Evolutionary conservation across 768 basidiomycete genomes (phyloP).

Genomic region (Amylocystis lapponica): DNA sequence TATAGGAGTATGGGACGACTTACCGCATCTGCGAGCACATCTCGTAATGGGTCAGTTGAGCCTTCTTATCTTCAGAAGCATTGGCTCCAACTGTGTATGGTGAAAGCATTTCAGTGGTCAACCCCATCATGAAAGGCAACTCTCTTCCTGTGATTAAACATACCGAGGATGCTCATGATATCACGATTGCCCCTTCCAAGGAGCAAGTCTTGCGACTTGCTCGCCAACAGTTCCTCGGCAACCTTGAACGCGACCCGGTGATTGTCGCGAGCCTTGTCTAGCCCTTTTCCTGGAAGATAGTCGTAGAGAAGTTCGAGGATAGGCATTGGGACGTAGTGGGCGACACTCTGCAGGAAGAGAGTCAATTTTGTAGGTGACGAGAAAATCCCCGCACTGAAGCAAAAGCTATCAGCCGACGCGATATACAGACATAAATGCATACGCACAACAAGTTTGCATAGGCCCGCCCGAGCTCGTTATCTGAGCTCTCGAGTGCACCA

Average conservation of each 20-base stretch:
- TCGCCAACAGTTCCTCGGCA: constrained; percentile 40
- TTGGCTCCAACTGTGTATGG: constrained; percentile 53
- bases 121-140: constrained; percentile 4
- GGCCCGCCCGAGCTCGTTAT: constrained; percentile 49
- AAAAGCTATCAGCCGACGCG: too few relatives aligned
- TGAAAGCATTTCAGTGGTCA: constrained; percentile 3
- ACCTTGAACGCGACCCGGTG: constrained; percentile 25
- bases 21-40: constrained; percentile 25
- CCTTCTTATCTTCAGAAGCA: constrained; percentile 38
- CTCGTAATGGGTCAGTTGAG: constrained; percentile 29
- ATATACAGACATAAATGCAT: too few relatives aligned
- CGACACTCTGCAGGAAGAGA: constrained; percentile 43
- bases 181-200: constrained; percentile 47
- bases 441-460: constrained; percentile 41
- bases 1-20: neutral
- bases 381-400: constrained; percentile 44
- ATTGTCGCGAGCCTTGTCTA: constrained; percentile 31
- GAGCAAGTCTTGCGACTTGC: constrained; percentile 42
- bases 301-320: constrained; percentile 41
- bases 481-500: constrained; percentile 39
- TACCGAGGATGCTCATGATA: constrained; percentile 52
- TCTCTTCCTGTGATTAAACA: too few relatives aligned
- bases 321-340: constrained; percentile 35
- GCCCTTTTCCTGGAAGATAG: constrained; percentile 36
- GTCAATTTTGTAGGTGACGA: constrained; percentile 40